Evolutionary conservation across 164 flowering plant species (phyloP).

Genomic region (Paratinospora sagittata): DNA sequence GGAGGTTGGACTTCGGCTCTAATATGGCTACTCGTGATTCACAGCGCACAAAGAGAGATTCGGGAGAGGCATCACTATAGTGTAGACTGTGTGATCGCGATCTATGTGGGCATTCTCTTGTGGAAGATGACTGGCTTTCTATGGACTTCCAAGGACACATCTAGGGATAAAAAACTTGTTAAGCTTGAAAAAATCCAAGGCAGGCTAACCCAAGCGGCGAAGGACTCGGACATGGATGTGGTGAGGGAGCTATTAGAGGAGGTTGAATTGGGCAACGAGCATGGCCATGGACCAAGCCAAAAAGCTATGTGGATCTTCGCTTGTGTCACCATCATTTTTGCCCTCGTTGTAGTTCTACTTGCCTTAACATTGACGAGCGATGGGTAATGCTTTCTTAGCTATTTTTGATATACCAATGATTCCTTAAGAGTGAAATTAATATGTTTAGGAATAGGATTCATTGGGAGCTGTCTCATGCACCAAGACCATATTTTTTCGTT

Average conservation of each 20-base stretch:
- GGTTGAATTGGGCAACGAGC: constrained; percentile 41
- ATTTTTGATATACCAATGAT: background rate
- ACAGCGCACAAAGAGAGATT: constrained; percentile 91
- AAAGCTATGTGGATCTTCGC: constrained; percentile 51
- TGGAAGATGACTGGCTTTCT: constrained; percentile 88
- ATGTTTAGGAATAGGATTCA: background rate
- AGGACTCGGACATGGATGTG: constrained; percentile 72
- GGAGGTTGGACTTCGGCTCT: constrained; percentile 84
- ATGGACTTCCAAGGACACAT: constrained; percentile 53
- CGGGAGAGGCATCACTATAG: constrained; percentile 86
- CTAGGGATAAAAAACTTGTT: constrained; percentile 32
- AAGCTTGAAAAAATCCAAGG: constrained; percentile 72
- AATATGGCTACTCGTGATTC: constrained; percentile 77
- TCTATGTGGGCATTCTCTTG: constrained; percentile 79
- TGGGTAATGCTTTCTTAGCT: constrained; percentile 36
- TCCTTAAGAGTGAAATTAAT: background rate
- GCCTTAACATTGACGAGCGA: constrained; percentile 68
- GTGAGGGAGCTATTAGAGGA: constrained; percentile 68
- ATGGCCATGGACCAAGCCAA: constrained; percentile 15
- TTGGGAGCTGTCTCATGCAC: background rate
- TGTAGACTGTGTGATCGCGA: constrained; percentile 84
- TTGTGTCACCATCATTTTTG: constrained; percentile 34
- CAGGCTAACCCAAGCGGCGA: constrained; percentile 67
- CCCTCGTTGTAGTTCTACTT: constrained; percentile 51
- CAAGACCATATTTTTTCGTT: no score